Percentiles rank a stretch among this genome's conserved stretches.
Conservation (phyloP, 2,329 filamentous ascomycete species). For the Thielaviopsis euricoi region DNA sequence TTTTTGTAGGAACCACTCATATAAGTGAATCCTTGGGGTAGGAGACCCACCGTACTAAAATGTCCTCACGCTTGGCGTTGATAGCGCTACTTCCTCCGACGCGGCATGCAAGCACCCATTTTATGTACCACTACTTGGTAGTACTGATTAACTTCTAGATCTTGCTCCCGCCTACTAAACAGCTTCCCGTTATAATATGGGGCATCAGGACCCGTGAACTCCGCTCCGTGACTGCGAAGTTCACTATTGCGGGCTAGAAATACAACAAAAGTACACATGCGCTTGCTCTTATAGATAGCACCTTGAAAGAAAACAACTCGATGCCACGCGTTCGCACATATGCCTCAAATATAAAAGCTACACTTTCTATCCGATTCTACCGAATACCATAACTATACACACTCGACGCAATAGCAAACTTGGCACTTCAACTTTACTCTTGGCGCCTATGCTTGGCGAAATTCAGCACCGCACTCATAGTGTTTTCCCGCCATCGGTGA, state of each 20-base stretch:
- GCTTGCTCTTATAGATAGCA: background rate
- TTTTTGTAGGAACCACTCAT: background rate
- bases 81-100: too few species aligned
- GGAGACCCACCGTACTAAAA: background rate
- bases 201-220: too few species aligned
- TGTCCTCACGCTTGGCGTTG: slow-evolving; percentile 3
- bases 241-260: too few species aligned
- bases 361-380: background rate
- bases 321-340: background rate
- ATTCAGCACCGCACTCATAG: background rate
- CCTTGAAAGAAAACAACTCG: background rate
- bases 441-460: slow-evolving; percentile 11
- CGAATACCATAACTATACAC: background rate
- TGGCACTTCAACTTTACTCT: background rate
- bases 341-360: background rate
- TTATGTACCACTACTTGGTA: too few species aligned
- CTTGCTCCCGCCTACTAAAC: too few species aligned
- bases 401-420: background rate
- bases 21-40: background rate
- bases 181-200: too few species aligned
- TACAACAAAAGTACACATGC: background rate
- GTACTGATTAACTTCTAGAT: background rate
- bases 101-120: too few species aligned
- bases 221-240: too few species aligned
- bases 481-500: background rate